Evolutionary conservation across 306 rosid genomes (phyloP).

Genomic region (Senna siamea): DNA sequence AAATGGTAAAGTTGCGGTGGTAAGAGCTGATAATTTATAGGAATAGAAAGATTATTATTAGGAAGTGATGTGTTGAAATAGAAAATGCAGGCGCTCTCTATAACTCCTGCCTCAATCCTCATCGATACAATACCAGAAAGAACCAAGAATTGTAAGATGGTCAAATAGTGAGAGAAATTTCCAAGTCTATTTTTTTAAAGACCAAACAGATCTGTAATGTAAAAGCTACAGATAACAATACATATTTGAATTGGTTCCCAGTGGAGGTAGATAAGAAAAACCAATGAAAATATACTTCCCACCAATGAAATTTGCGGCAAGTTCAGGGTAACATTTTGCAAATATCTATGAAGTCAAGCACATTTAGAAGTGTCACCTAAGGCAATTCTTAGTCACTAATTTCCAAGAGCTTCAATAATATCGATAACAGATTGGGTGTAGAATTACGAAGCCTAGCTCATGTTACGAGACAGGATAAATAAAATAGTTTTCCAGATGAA

Average conservation of each 20-base stretch:
- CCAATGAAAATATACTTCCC: too few species aligned
- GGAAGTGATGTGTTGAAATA: too few species aligned
- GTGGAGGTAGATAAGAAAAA: not conserved
- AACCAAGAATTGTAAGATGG: not conserved
- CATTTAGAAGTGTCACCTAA: not conserved
- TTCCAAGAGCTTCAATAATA: not conserved
- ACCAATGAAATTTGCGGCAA: not conserved
- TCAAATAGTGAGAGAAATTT: not conserved
- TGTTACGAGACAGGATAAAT: not conserved
- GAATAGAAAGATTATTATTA: too few species aligned
- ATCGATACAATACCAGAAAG: not conserved
- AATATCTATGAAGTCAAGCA: not conserved
- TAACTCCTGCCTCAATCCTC: not conserved
- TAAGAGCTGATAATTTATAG: too few species aligned
- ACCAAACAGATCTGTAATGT: not conserved
- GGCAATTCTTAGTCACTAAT: slow-evolving; percentile 10
- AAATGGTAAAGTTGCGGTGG: too few species aligned
- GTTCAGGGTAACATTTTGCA: not conserved
- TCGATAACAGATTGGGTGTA: not conserved
- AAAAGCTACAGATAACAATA: not conserved
- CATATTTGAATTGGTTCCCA: not conserved
- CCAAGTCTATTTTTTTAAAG: not conserved
- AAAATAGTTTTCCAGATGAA: too few species aligned
- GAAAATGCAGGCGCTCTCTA: too few species aligned
- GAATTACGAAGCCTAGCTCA: not conserved